These are phyloP conservation scores for Phytopythium montanum DNA, from an alignment of 352 stramenopile genomes.

Conservation along the genomic window DNA sequence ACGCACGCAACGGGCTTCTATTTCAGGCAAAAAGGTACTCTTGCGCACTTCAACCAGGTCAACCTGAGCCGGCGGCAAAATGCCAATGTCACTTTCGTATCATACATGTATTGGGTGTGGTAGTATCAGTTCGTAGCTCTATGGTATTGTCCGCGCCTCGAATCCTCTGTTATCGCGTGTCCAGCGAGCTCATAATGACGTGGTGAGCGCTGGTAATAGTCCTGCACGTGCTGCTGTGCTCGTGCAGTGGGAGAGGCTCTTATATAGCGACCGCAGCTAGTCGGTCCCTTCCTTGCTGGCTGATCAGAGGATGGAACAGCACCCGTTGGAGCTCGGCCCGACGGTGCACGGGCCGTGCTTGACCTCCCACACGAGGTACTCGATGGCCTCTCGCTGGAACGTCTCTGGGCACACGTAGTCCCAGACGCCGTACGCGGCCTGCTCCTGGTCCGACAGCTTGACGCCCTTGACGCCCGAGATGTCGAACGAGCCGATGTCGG, in stretches of 20 bases:
- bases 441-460: conserved; percentile 67
- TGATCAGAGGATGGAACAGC: conserved; percentile 51
- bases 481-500: conserved; percentile 78
- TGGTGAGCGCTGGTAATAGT: no score
- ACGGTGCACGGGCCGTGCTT: conserved; percentile 74
- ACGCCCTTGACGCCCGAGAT: conserved; percentile 67
- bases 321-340: conserved; percentile 53
- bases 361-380: conserved; percentile 82
- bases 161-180: no score
- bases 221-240: no score
- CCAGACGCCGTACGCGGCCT: conserved; percentile 66
- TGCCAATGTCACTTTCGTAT: no score
- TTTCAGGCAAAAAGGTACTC: neutral
- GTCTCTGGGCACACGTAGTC: conserved; percentile 72
- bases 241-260: no score
- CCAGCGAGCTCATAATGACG: no score
- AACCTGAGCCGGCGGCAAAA: no score
- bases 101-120: no score
- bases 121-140: no score
- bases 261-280: no score
- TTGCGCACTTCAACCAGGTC: neutral
- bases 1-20: neutral
- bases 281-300: no score
- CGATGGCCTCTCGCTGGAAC: conserved; percentile 78
- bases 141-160: no score